These are phyloP conservation scores for Diplodia seriata DNA, from an alignment of 2,329 filamentous ascomycete genomes.

Conservation along the genomic window DNA sequence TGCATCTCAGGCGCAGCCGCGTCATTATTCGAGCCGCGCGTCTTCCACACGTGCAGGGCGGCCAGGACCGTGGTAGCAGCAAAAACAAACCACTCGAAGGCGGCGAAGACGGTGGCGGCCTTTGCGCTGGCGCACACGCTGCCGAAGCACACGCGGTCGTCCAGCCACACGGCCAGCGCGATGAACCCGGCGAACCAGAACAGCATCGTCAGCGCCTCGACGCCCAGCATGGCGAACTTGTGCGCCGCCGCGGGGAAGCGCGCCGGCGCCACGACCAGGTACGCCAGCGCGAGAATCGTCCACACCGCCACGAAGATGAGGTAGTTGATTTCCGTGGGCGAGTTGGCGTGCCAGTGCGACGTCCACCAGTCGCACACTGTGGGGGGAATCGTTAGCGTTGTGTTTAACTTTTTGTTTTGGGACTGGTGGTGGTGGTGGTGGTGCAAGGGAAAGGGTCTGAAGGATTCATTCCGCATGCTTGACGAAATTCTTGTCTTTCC, in stretches of 20 bases:
- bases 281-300: constrained; percentile 71
- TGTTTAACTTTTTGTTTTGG: background rate
- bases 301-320: constrained; percentile 80
- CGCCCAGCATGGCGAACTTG: constrained; percentile 67
- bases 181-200: constrained; percentile 93
- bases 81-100: constrained; percentile 68
- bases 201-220: constrained; percentile 76
- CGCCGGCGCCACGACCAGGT: constrained; percentile 71
- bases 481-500: background rate
- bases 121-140: constrained; percentile 66
- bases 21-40: constrained; percentile 44
- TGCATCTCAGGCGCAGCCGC: constrained; percentile 47
- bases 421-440: background rate
- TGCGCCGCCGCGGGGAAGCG: constrained; percentile 67
- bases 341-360: constrained; percentile 58
- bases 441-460: background rate
- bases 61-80: constrained; percentile 58
- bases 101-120: constrained; percentile 70
- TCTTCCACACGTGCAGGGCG: constrained; percentile 55
- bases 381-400: background rate
- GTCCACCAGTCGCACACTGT: constrained; percentile 64
- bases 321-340: constrained; percentile 71
- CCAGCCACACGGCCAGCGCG: constrained; percentile 72
- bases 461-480: background rate
- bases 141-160: constrained; percentile 62